Percentiles rank a stretch among this genome's conserved stretches.
Evolutionary conservation across 306 rosid species (phyloP).

Genomic region (Cajanus cajan): DNA sequence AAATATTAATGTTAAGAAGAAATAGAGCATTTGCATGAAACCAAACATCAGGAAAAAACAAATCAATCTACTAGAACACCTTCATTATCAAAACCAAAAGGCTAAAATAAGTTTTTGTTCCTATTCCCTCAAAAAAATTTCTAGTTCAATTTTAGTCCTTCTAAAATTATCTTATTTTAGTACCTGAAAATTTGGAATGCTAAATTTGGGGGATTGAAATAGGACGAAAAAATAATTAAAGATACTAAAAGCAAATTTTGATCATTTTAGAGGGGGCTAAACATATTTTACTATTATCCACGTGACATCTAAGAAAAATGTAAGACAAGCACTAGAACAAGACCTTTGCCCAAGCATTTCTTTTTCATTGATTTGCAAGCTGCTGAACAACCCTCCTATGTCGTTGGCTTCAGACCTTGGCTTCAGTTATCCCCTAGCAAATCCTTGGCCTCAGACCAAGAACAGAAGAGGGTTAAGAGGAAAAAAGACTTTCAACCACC

Average conservation of each 20-base stretch:
- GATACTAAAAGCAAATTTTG: too few species aligned
- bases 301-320: slow-evolving; percentile 14
- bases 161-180: too few species aligned
- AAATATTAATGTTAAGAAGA: neutral
- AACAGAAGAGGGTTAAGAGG: slow-evolving; percentile 13
- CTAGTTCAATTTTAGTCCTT: too few species aligned
- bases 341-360: slow-evolving; percentile 96
- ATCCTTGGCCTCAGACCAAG: slow-evolving; percentile 98
- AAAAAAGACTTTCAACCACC: neutral
- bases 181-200: too few species aligned
- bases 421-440: slow-evolving; percentile 97
- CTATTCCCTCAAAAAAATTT: too few species aligned
- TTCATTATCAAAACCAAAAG: neutral
- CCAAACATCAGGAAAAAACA: neutral
- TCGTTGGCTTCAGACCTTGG: slow-evolving; percentile 94
- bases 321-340: slow-evolving; percentile 12
- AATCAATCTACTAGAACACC: neutral
- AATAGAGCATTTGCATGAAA: neutral
- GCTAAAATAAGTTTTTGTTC: too few species aligned
- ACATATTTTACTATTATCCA: too few species aligned
- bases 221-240: too few species aligned
- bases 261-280: too few species aligned
- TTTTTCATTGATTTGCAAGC: slow-evolving; percentile 94
- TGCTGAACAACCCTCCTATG: slow-evolving; percentile 94
- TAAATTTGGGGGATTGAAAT: too few species aligned